phyloP scores from a whole-genome alignment of 1,284 basidiomycete genomes.

The Neolentinus lepideus region DNA sequence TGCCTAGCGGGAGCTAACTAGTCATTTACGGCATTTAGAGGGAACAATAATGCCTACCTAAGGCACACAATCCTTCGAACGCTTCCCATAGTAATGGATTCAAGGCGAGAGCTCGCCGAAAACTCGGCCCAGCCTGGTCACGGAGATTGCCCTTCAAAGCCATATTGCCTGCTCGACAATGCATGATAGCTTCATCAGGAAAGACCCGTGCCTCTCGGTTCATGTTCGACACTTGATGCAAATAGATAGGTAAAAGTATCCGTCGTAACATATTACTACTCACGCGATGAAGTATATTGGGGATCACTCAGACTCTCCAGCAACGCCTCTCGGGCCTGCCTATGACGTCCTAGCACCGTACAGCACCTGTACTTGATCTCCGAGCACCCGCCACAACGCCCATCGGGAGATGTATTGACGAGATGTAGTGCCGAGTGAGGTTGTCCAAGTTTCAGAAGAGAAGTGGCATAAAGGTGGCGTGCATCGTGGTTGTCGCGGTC shows the following conservation, averaged over 20 bases:
- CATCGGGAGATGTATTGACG: slow-evolving; percentile 51
- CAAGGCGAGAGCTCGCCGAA: slow-evolving; percentile 62
- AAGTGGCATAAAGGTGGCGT: slow-evolving; percentile 77
- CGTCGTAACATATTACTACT: slow-evolving; percentile 20
- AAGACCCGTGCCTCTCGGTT: slow-evolving; percentile 45
- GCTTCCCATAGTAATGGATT: slow-evolving; percentile 93
- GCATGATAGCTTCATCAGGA: slow-evolving; percentile 58
- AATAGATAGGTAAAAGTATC: slow-evolving; percentile 9
- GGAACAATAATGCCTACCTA: slow-evolving; percentile 47
- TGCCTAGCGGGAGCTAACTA: slow-evolving; percentile 36
- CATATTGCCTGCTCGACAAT: slow-evolving; percentile 63
- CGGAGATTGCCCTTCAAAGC: slow-evolving; percentile 71
- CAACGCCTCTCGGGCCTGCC: slow-evolving; percentile 65
- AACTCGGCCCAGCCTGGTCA: slow-evolving; percentile 66
- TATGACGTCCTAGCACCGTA: slow-evolving; percentile 59
- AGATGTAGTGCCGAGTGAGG: slow-evolving; percentile 72
- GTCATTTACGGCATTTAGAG: slow-evolving; percentile 10
- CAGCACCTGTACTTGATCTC: slow-evolving; percentile 79
- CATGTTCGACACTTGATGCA: slow-evolving; percentile 20
- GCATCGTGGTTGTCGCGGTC: slow-evolving; percentile 71
- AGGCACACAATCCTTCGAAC: slow-evolving; percentile 79
- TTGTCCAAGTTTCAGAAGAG: slow-evolving; percentile 67
- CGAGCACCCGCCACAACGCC: slow-evolving; percentile 67
- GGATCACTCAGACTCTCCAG: slow-evolving; percentile 50
- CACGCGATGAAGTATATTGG: slow-evolving; percentile 47